phyloP scores from a whole-genome alignment of 2,329 filamentous ascomycete species.

The Cladosporium sp. region DNA sequence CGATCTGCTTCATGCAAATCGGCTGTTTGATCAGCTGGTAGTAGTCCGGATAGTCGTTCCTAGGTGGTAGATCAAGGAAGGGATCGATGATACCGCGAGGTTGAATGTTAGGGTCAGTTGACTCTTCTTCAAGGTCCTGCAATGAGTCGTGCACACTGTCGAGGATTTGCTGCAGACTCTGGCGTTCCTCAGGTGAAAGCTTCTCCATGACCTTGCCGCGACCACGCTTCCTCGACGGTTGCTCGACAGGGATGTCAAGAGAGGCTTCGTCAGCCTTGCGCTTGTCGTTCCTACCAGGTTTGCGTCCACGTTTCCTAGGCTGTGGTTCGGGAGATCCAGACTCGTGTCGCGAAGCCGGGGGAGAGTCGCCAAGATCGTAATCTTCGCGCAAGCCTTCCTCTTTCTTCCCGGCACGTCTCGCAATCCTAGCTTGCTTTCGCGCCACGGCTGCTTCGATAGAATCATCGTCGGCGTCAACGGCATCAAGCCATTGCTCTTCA shows the following conservation, averaged over 20 bases:
- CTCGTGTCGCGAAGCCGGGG: constrained; percentile 72
- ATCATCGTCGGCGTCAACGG: constrained; percentile 95
- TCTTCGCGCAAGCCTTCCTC: constrained; percentile 52
- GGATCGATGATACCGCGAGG: constrained; percentile 86
- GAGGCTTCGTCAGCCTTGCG: constrained; percentile 75
- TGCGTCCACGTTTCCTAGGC: constrained; percentile 76
- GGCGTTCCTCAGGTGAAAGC: constrained; percentile 65
- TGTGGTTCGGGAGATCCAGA: constrained; percentile 68
- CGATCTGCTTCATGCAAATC: constrained; percentile 94
- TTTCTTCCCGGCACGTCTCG: constrained; percentile 73
- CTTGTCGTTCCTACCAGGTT: constrained; percentile 69
- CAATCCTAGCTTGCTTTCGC: constrained; percentile 80
- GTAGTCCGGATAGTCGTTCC: constrained; percentile 88
- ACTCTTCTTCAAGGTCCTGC: constrained; percentile 79
- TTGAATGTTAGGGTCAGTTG: constrained; percentile 50
- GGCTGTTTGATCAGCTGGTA: constrained; percentile 88
- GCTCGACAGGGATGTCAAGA: constrained; percentile 64
- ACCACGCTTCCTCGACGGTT: constrained; percentile 68
- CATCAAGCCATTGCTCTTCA: constrained; percentile 98
- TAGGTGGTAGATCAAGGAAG: constrained; percentile 86
- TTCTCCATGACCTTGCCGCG: constrained; percentile 64
- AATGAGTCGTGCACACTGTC: constrained; percentile 72
- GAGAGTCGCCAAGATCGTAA: constrained; percentile 62
- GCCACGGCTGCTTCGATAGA: constrained; percentile 88
- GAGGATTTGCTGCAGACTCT: constrained; percentile 73